These are phyloP conservation scores for Mycotypha africana DNA, from an alignment of 371 early-diverging fungal species.

Conservation along the genomic window DNA sequence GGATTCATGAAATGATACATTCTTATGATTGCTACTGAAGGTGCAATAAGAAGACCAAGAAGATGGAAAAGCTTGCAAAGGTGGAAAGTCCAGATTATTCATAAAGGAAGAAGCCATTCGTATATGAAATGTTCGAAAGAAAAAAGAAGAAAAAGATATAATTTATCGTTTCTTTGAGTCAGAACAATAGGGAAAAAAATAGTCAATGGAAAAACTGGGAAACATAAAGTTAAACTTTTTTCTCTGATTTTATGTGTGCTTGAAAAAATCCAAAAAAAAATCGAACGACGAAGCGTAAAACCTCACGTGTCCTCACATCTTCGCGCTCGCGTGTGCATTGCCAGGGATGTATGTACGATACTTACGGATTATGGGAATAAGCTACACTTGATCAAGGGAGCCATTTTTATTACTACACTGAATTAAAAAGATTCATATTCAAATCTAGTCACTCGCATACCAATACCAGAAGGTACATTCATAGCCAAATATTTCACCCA, in stretches of 20 bases:
- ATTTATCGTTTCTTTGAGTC: neutral
- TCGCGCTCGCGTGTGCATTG: no score
- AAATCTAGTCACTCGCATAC: constrained; percentile 65
- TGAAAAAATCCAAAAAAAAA: neutral
- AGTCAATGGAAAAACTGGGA: no score
- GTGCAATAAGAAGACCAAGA: no score
- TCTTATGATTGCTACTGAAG: no score
- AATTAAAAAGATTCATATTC: constrained; percentile 65
- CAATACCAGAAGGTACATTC: constrained; percentile 75
- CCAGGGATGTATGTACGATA: no score
- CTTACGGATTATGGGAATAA: no score
- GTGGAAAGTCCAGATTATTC: neutral
- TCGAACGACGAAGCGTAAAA: neutral
- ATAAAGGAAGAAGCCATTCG: neutral
- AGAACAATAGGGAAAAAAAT: no score
- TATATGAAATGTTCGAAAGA: no score
- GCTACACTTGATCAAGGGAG: constrained; percentile 20
- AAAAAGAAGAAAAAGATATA: constrained; percentile 4
- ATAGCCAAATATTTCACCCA: constrained; percentile 72
- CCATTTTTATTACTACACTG: no score
- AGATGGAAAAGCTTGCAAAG: constrained; percentile 4
- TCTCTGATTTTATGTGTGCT: no score
- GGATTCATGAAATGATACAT: no score
- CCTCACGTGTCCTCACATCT: neutral
- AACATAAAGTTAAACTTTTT: no score